Evolutionary conservation across 2,329 filamentous ascomycete genomes (phyloP), one percentile per base, ranked within the genome.

Genomic region (Coniochaeta hoffmannii): DNA sequence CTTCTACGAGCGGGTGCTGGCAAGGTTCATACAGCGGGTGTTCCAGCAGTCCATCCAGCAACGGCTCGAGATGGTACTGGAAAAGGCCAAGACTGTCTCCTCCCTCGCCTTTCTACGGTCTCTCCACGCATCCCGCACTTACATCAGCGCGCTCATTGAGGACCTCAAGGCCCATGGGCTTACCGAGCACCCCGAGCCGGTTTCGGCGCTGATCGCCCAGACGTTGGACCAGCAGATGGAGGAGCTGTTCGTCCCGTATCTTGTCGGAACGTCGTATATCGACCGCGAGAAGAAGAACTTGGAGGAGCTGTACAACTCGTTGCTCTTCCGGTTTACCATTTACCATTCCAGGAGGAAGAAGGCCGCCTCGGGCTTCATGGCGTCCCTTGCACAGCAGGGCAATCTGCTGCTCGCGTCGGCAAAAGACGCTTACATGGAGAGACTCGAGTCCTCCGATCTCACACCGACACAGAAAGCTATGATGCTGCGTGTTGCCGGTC

Each of bases 21-120:
- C 86, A 60, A 93, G 93, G 64, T 99, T 99, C 64, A 80, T 99
- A 53, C 94, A 99, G 71, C 83, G 94, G 61, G 88, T 99, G 11
- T 99, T 99, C 66, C 94, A 99, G 68, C 94, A 99, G 71, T 97
- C 93, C 1, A 92, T 99, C 59, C 95, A 99, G 71, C 93, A 97
- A 69, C 83, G 93, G 14, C 78, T 99, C 10, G 94, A 99, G 68
- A 89, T 96, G 83, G 92, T 99, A 3, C 76, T 99, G 50, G 92
- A 96, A 63, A 97, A 97, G 73, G 94, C 94, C 15, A 88, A 90
- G 61, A 89, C 88, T 5, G 86, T 97, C 15, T 99, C 95, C 0
- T 92, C 91, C 0, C 76, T 99, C 30, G 92, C 94, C 1, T 99
- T 97, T 67, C 73, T 99, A 30, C 85, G 94, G 58, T 94, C 90